phyloP scores from a whole-genome alignment of 2,329 filamentous ascomycete species.

The Amauroascus verrucosus region DNA sequence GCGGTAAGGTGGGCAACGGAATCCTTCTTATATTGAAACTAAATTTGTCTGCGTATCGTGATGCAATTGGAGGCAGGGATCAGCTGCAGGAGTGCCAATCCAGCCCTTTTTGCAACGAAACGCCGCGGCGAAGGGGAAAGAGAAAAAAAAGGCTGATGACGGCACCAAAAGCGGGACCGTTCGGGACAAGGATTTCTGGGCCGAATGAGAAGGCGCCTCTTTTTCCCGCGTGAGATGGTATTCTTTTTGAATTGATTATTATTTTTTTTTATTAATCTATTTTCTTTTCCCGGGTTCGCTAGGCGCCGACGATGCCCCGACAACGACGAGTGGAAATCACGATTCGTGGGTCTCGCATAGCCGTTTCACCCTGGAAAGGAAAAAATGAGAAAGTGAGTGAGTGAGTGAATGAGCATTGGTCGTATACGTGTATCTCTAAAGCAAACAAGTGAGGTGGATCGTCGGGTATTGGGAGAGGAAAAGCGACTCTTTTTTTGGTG shows the following conservation, averaged over 20 bases:
- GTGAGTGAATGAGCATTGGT: background rate
- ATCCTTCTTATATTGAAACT: slow-evolving; percentile 9
- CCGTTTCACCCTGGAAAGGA: background rate
- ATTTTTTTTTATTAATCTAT: background rate
- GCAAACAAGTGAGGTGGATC: too few species aligned
- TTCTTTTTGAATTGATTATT: background rate
- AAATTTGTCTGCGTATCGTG: slow-evolving; percentile 7
- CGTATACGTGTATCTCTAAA: too few species aligned
- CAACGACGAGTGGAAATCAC: slow-evolving; percentile 7
- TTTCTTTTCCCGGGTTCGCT: background rate
- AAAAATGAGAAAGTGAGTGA: background rate
- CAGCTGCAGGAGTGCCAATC: slow-evolving; percentile 11
- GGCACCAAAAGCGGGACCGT: slow-evolving; percentile 13
- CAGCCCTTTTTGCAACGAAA: slow-evolving; percentile 9
- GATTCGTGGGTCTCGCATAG: slow-evolving; percentile 15
- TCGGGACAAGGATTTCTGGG: slow-evolving; percentile 12
- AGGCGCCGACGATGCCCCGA: slow-evolving; percentile 11
- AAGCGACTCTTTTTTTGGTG: background rate
- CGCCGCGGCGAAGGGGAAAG: background rate
- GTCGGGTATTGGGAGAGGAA: background rate
- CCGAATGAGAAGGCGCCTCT: slow-evolving; percentile 1
- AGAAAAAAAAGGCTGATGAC: slow-evolving; percentile 3
- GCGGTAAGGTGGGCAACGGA: slow-evolving; percentile 12
- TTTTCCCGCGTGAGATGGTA: background rate
- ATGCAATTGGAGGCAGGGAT: slow-evolving; percentile 12